These are phyloP conservation scores for Diplogelasinospora grovesii DNA, from an alignment of 495 filamentous ascomycete genomes.

Conservation along the genomic window DNA sequence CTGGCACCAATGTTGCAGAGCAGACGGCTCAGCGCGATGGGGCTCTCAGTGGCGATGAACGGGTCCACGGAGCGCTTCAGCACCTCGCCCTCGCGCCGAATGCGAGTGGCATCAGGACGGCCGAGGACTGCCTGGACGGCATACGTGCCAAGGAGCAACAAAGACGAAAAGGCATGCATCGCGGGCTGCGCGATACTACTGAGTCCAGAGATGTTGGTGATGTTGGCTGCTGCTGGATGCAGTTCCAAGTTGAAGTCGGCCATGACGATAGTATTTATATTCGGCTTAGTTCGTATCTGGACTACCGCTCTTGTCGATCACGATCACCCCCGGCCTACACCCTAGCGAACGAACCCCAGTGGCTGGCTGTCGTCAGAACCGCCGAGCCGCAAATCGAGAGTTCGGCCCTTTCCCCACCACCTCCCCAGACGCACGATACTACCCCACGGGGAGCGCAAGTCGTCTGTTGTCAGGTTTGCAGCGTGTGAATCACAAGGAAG, in stretches of 20 bases:
- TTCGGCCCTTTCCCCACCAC: no score
- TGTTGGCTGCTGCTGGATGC: slow-evolving; percentile 18
- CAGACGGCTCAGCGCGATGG: slow-evolving; percentile 45
- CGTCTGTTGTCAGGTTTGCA: no score
- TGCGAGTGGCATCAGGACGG: slow-evolving; percentile 26
- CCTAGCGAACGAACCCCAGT: no score
- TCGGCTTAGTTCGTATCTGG: no score
- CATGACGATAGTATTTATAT: slow-evolving; percentile 20
- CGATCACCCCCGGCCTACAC: no score
- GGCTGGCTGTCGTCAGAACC: no score
- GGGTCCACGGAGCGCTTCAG: slow-evolving; percentile 41
- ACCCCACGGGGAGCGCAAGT: no score
- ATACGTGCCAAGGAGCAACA: slow-evolving; percentile 39
- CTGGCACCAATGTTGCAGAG: slow-evolving; percentile 54
- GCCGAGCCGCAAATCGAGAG: no score
- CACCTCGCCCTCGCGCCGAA: slow-evolving; percentile 32
- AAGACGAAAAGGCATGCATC: slow-evolving; percentile 38
- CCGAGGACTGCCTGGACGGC: slow-evolving; percentile 42
- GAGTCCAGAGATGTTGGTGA: slow-evolving; percentile 11
- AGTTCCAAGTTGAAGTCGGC: slow-evolving; percentile 10
- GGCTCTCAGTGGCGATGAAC: slow-evolving; percentile 51
- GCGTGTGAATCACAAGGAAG: no score
- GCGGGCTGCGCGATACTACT: slow-evolving; percentile 30
- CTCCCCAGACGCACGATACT: no score
- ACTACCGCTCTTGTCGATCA: no score